Percentiles rank a stretch among this genome's conserved stretches.
Conservation (phyloP, 2,329 filamentous ascomycete genomes). For the Colletotrichum trifolii region DNA sequence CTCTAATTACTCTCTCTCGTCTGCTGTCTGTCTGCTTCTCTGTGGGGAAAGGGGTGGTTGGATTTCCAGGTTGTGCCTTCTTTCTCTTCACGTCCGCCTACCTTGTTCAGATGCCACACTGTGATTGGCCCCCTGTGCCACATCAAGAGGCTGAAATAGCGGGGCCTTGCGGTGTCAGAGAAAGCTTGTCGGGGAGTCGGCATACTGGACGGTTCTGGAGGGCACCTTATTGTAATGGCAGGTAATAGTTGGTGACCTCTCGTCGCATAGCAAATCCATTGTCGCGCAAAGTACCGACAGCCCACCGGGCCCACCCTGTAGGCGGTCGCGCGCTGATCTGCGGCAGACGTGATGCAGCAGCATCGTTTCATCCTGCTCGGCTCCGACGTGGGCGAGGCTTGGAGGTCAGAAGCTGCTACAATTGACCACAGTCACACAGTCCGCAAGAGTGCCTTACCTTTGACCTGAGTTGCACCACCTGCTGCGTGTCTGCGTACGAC, state of each 20-base stretch:
- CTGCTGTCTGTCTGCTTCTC: conserved; percentile 1
- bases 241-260: no score
- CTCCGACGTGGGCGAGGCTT: conserved; percentile 15
- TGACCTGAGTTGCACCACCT: not conserved
- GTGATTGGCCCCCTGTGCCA: not conserved
- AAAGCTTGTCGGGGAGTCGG: conserved; percentile 15
- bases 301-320: no score
- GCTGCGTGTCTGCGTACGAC: no score
- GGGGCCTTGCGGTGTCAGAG: no score
- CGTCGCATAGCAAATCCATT: no score
- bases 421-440: not conserved
- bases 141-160: not conserved
- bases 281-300: no score
- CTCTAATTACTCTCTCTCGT: conserved; percentile 12
- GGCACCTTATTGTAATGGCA: no score
- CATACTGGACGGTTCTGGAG: no score
- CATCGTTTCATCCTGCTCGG: conserved; percentile 33
- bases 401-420: not conserved
- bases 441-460: not conserved
- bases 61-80: conserved; percentile 8
- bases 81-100: not conserved
- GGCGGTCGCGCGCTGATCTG: conserved; percentile 21
- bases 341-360: conserved; percentile 35
- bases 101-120: not conserved
- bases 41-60: conserved; percentile 19